Conservation (phyloP, 1,284 basidiomycete species). For the Ustilago trichophora region DNA sequence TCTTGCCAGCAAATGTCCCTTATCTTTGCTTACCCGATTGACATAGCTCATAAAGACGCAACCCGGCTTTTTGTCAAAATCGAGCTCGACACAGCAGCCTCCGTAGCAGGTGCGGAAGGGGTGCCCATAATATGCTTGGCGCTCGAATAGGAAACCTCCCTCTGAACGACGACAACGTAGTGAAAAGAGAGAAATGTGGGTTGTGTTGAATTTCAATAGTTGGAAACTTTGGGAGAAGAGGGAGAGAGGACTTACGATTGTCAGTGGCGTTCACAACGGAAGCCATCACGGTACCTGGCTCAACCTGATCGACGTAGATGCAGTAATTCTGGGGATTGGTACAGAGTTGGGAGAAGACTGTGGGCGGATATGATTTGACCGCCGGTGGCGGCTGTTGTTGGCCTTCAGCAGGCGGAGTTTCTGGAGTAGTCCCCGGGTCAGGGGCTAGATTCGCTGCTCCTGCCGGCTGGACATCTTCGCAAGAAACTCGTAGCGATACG, state of each 20-base stretch:
- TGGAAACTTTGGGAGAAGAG: too few species aligned
- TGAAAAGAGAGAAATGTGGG: too few species aligned
- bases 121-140: neutral
- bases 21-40: neutral
- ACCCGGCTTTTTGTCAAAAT: slow-evolving; percentile 2
- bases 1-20: slow-evolving; percentile 21
- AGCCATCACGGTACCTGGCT: slow-evolving; percentile 6
- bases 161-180: too few species aligned
- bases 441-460: too few species aligned
- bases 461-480: too few species aligned
- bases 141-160: slow-evolving; percentile 24
- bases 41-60: slow-evolving; percentile 19
- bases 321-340: slow-evolving; percentile 16
- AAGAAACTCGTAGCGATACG: too few species aligned
- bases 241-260: slow-evolving; percentile 23
- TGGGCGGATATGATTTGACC: too few species aligned
- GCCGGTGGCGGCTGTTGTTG: too few species aligned
- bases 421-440: too few species aligned
- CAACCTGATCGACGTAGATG: slow-evolving; percentile 34
- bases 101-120: slow-evolving; percentile 27
- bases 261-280: slow-evolving; percentile 20
- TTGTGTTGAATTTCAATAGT: too few species aligned
- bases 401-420: too few species aligned
- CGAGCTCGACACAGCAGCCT: slow-evolving; percentile 19
- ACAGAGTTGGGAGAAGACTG: too few species aligned